Evolutionary conservation across 805 yeast species (phyloP).

Genomic region (Saccharomycopsis oosterbeekiorum): DNA sequence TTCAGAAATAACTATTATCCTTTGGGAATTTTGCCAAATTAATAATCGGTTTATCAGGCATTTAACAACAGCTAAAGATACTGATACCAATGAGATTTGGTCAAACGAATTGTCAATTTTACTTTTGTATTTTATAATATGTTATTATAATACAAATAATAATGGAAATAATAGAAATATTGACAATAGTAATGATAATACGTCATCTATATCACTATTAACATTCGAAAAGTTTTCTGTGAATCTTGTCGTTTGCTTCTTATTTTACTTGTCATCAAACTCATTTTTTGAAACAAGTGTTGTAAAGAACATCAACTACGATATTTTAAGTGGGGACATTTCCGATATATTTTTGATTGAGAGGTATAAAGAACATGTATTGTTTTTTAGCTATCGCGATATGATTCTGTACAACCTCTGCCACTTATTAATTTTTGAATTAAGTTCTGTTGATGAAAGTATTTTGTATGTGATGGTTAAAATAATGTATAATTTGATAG

Average conservation of each 20-base stretch:
- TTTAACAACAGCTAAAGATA: slow-evolving; percentile 29
- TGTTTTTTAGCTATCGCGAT: neutral
- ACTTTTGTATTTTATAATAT: slow-evolving; percentile 47
- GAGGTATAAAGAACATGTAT: neutral
- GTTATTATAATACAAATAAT: slow-evolving; percentile 26
- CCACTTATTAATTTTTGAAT: neutral
- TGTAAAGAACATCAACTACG: neutral
- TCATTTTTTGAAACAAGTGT: neutral
- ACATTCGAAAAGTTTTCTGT: slow-evolving; percentile 1
- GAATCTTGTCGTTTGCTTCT: neutral
- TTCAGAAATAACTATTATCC: slow-evolving; percentile 46
- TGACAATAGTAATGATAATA: neutral
- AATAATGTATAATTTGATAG: neutral
- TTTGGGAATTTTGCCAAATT: slow-evolving; percentile 73
- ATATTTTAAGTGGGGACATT: neutral
- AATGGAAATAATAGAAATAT: neutral
- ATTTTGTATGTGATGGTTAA: neutral
- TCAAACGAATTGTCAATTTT: slow-evolving; percentile 45
- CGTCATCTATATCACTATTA: slow-evolving; percentile 35
- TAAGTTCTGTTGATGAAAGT: neutral
- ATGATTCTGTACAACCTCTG: neutral
- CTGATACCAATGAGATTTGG: slow-evolving; percentile 22
- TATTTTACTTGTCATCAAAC: neutral
- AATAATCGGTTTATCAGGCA: slow-evolving; percentile 45
- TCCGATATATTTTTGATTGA: neutral